These are phyloP conservation scores for Diutina siamensis DNA, from an alignment of 1,139 yeast species.

Conservation along the genomic window DNA sequence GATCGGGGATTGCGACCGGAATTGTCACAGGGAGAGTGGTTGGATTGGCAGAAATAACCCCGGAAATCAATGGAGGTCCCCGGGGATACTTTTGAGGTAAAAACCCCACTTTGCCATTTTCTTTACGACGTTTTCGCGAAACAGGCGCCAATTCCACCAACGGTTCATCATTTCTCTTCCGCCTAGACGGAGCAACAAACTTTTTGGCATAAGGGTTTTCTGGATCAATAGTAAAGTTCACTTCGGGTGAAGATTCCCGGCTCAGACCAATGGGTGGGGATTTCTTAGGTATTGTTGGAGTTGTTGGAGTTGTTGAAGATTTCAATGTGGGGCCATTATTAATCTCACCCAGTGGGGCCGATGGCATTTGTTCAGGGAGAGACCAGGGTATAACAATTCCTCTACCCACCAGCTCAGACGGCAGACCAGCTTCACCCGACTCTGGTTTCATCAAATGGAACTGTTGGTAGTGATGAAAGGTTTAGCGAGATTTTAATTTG, in stretches of 20 bases:
- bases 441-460: background rate
- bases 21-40: too few species aligned
- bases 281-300: background rate
- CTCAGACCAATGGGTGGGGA: background rate
- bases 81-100: background rate
- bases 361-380: too few species aligned
- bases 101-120: background rate
- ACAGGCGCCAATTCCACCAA: background rate
- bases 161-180: background rate
- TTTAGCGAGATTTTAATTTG: background rate
- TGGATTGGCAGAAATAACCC: background rate
- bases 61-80: background rate
- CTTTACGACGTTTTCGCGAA: background rate
- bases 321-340: too few species aligned
- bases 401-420: background rate
- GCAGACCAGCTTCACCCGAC: background rate
- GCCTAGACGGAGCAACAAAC: background rate
- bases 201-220: background rate
- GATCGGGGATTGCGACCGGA: too few species aligned
- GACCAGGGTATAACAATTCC: background rate
- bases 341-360: too few species aligned
- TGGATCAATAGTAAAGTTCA: background rate
- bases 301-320: too few species aligned
- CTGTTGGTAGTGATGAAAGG: background rate
- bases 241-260: background rate